Percentiles rank a stretch among this genome's conserved stretches.
Conservation (phyloP, 1,139 yeast species). For the Yamadazyma taylorii region DNA sequence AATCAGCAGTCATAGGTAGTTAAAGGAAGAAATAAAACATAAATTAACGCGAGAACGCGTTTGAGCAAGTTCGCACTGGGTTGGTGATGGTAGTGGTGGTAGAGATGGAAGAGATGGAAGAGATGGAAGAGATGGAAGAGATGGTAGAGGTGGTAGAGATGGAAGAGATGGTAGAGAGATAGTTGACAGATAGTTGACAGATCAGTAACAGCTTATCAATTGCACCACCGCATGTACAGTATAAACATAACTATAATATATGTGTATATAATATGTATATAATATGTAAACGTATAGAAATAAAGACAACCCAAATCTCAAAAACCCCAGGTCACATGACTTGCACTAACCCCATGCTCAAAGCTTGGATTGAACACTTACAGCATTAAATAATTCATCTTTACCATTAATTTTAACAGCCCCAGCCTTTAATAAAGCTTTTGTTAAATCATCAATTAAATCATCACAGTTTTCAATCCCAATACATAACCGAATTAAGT, state of each 20-base stretch:
- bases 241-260: too few relatives aligned
- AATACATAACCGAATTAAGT: conserved; percentile 80
- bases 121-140: too few relatives aligned
- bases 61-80: conserved; percentile 1
- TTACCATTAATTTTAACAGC: conserved; percentile 47
- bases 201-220: too few relatives aligned
- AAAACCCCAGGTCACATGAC: not conserved
- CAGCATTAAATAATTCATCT: conserved; percentile 46
- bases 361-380: conserved; percentile 38
- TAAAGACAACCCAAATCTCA: not conserved
- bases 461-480: conserved; percentile 76
- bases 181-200: not conserved
- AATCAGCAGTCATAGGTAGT: conserved; percentile 9
- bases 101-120: too few relatives aligned
- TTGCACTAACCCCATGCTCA: not conserved
- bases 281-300: not conserved
- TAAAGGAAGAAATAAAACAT: not conserved
- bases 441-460: conserved; percentile 69
- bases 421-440: conserved; percentile 68
- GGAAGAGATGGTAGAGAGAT: too few relatives aligned
- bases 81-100: too few relatives aligned
- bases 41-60: conserved; percentile 2
- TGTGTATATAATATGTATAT: too few relatives aligned
- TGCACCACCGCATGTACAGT: too few relatives aligned
- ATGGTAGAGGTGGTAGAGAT: not conserved